Evolutionary conservation across 2,329 filamentous ascomycete genomes (phyloP).

Genomic region (Botrytis galanthina): DNA sequence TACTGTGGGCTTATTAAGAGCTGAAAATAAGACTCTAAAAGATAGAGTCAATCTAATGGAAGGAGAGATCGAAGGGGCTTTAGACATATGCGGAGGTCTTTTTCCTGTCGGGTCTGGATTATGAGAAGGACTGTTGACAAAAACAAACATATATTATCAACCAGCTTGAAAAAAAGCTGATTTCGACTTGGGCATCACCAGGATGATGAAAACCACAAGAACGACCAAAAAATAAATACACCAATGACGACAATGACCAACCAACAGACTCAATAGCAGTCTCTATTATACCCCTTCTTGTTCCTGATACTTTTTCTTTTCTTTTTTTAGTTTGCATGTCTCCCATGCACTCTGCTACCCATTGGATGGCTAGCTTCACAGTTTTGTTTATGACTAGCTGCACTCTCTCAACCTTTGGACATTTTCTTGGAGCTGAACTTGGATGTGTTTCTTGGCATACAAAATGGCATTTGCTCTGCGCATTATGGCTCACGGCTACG

Average conservation of each 20-base stretch:
- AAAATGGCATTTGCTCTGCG: conserved; percentile 9
- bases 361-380: background rate
- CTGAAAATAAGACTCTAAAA: conserved; percentile 63
- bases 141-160: background rate
- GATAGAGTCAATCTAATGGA: conserved; percentile 58
- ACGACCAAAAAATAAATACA: conserved; percentile 6
- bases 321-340: background rate
- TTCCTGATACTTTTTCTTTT: background rate
- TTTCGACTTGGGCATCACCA: conserved; percentile 1
- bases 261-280: background rate
- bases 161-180: background rate
- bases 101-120: background rate
- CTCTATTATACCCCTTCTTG: conserved; percentile 17
- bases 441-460: conserved; percentile 16
- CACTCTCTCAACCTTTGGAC: background rate
- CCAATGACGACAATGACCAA: conserved; percentile 10
- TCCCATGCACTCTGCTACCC: background rate
- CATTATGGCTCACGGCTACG: background rate
- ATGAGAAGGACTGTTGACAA: background rate
- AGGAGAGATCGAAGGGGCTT: conserved; percentile 57
- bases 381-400: background rate
- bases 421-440: conserved; percentile 16
- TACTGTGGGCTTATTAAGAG: conserved; percentile 58
- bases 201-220: background rate
- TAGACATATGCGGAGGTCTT: conserved; percentile 40